Evolutionary conservation across 1,284 basidiomycete genomes (phyloP), one percentile per base, ranked within the genome.

Genomic region (Chalciporus sp.): DNA sequence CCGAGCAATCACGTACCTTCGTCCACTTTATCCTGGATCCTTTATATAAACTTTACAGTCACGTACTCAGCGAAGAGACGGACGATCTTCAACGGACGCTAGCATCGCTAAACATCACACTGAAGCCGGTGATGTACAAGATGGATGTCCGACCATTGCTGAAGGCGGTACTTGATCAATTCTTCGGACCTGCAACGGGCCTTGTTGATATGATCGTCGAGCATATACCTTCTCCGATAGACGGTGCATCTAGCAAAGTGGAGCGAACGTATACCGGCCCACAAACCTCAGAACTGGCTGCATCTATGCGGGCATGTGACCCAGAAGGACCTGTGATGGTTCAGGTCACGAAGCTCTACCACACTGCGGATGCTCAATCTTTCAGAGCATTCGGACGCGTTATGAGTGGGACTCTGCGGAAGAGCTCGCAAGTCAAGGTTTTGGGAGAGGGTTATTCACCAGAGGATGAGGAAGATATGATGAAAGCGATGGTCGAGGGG

Each of bases 391-490:
- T 96, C 65, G 97, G 96, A 23, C 85, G 97, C 57, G 89, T 99
- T 17, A 80, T 98, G 72, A 95, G 93, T 63, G 97, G 97, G 17
- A 96, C 94, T 0, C 76, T 97, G 14, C 77, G 81, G 62, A 87
- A 90, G 60, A 95, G 94, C 6, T 83, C 85, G 76, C 78, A 87
- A 28, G 82, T 99, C 63, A 97, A 96, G 74, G 95, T 99, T n/a
- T 81, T 99, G 10, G 97, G 97, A 53, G 96, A 98, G 72, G 92
- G 93, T 0, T 99, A 95, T 72, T 96, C 95, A 10, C 90, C 92
- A 12, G 95, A 98, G 65, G 97, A 99, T 66, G 96, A 99, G 73
- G 97, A 99, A 74, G 97, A 99, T 69, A 96, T 98, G 94, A 84
- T 89, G 67, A 85, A 87, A 58, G 87, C 85, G n/a, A 82, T 78